These are phyloP conservation scores for Melanopsichium pennsylvanicum DNA, from an alignment of 1,284 basidiomycete species.

Conservation along the genomic window DNA sequence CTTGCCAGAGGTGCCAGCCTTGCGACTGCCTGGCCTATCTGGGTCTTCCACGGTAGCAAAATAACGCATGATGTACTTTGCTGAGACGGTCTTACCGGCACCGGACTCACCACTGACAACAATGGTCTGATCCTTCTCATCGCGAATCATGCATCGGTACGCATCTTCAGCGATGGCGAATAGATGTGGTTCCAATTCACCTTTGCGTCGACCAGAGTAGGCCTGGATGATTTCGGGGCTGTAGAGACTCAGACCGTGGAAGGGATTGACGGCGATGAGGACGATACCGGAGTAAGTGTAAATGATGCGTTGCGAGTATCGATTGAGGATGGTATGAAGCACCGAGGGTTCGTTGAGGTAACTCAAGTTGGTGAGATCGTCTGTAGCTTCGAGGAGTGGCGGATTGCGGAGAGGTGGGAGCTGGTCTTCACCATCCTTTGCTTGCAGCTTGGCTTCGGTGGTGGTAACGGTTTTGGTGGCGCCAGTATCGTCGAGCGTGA, in stretches of 20 bases:
- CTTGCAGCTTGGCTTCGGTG: constrained; percentile 48
- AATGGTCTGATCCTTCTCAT: constrained; percentile 95
- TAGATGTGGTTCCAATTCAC: constrained; percentile 95
- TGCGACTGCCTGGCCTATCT: constrained; percentile 67
- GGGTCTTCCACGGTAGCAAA: constrained; percentile 95
- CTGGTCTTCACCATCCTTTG: constrained; percentile 49
- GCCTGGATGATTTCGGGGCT: constrained; percentile 96
- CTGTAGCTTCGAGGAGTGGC: constrained; percentile 91
- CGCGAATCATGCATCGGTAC: constrained; percentile 95
- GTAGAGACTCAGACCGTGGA: constrained; percentile 77
- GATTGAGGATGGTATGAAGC: constrained; percentile 93
- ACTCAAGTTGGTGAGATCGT: constrained; percentile 95
- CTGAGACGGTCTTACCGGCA: constrained; percentile 98
- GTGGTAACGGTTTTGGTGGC: constrained; percentile 53
- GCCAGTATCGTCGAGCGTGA: constrained; percentile 60
- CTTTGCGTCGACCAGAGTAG: constrained; percentile 88
- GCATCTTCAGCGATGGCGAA: constrained; percentile 99
- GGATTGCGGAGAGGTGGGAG: constrained; percentile 96
- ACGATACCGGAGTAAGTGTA: constrained; percentile 99
- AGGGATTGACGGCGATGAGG: constrained; percentile 97
- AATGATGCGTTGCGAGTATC: constrained; percentile 95
- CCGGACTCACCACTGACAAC: constrained; percentile 99
- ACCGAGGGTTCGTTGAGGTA: constrained; percentile 97
- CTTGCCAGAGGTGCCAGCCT: constrained; percentile 68
- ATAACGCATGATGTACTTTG: constrained; percentile 99